Evolutionary conservation across 192 early-diverging fungal species (phyloP), one percentile per base, ranked within the genome.

Genomic region (Linnemannia exigua): DNA sequence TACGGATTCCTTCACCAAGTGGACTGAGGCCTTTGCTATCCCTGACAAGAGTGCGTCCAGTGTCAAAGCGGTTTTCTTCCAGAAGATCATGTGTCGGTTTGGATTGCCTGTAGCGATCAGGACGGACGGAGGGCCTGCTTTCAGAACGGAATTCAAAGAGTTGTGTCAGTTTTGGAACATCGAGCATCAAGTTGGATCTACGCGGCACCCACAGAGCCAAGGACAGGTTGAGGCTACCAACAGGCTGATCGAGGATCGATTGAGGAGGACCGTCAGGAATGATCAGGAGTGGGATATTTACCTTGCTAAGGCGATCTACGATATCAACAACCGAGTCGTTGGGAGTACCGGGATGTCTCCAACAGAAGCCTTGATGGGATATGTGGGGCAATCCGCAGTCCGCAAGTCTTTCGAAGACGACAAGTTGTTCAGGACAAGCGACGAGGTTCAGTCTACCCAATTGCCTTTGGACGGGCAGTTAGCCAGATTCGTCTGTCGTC

Each of bases 161-260:
- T 31, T 67, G 66, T 67, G 66, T 19, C 25, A 67, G 31, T 14
- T 14, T 3, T 37, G 28, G 66, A 22, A 22, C n/a, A 37, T 67
- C 31, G 15, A 67, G 68, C 68, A 70, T 37, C 33, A 35, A 6
- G 68, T 70, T 15, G 68, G 68, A 35, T 70, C 68, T 33, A 70
- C 68, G 2, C 25, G 68, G 7, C 68, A 70, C 17, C 68, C 68
- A 5, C 36, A 70, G 38, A 70, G 68, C 20, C 68, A 70, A 12
- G 68, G 68, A 19, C 68, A 70, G 8, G 68, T 70, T 3, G 68
- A 70, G 19, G 68, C 68, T 22, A 70, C 68, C 68, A 70, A 70
- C 66, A 70, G 41, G 38, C 33, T 70, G 38, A n/a, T 70, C 5
- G 68, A 70, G 68, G 68, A 70, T 6, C 25, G 68, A 9, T 41